Evolutionary conservation across 441 rosid species (phyloP), one percentile per base, ranked within the genome.

Genomic region (Gossypium lobatum): DNA sequence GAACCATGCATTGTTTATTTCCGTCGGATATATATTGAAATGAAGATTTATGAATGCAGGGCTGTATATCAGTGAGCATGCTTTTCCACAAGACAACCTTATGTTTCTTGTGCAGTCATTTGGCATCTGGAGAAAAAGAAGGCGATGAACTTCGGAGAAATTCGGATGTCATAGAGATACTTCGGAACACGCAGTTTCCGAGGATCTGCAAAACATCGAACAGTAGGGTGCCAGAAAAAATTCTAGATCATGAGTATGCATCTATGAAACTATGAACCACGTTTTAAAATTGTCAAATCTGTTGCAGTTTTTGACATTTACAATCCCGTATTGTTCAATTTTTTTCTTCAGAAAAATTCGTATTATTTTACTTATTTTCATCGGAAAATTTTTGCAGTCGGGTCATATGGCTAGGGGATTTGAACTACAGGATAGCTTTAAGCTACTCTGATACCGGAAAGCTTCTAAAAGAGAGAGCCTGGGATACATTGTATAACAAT

Each of bases 351-450:
- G 59, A 54, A 17, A 17, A 7, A 0, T 21, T 20, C 0, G 8
- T 17, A 46, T 3, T 14, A 42, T 14, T 46, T 46, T 14, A 18
- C 23, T 16, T 10, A 20, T 57, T 62, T 31, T 2, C 70, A 57
- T 20, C n/a, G n/a, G 17, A 60, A 73, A 60, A 8, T 75, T 60
- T 70, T 46, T 74, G 37, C 78, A 95, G 98, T 70, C 96, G 90
- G 48, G 78, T 86, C 45, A 83, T 89, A 14, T 89, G 94, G 94
- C 78, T 89, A 0, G 94, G 94, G 20, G 94, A 89, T 69, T 82
- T 89, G 82, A 89, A 89, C 79, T 89, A 89, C 78, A 87, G 91
- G 71, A 89, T 89, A 72, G 88, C 94, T 69, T 75, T 89, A 75
- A 88, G 85, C 80, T 89, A 89, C 80, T 76, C 81, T 8, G 89